A percentile compares a stretch with the other conserved stretches of the same genome.
phyloP scores from a whole-genome alignment of 306 rosid species.

The Casuarina equisetifolia region DNA sequence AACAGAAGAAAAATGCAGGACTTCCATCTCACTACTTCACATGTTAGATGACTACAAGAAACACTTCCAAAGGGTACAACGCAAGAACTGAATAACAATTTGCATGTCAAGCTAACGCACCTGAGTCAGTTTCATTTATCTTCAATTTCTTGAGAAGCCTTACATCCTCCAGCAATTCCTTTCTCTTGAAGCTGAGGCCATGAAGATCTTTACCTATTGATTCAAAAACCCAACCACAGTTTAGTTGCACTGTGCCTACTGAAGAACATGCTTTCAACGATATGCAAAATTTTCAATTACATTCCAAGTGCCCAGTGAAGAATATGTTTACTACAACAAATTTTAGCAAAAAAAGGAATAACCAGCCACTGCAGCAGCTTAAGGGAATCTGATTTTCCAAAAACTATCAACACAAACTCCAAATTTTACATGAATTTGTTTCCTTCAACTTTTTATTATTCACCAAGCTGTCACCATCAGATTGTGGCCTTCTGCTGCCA shows the following conservation, averaged over 20 bases:
- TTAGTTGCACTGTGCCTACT: neutral
- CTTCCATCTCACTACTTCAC: neutral
- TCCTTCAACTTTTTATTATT: conserved; percentile 53
- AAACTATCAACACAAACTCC: neutral
- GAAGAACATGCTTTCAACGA: neutral
- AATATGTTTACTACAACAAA: neutral
- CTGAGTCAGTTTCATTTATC: conserved; percentile 55
- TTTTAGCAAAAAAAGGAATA: neutral
- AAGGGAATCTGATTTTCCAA: neutral
- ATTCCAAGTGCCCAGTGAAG: neutral
- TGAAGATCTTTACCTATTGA: conserved; percentile 26
- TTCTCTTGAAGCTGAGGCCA: conserved; percentile 58
- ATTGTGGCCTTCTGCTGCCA: conserved; percentile 21
- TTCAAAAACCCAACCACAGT: neutral
- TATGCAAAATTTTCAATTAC: neutral
- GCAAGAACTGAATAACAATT: neutral
- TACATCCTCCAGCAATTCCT: conserved; percentile 46
- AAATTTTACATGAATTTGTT: conserved; percentile 42
- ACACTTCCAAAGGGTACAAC: neutral
- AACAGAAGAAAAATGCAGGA: neutral
- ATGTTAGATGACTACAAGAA: neutral
- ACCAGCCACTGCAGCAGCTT: neutral
- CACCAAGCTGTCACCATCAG: conserved; percentile 35
- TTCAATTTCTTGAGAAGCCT: conserved; percentile 61
- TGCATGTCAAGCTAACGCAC: conserved; percentile 18